These are phyloP conservation scores for maize (Zea mays) DNA, from an alignment of 176 grass and related monocot species.

Conservation along the genomic window DNA sequence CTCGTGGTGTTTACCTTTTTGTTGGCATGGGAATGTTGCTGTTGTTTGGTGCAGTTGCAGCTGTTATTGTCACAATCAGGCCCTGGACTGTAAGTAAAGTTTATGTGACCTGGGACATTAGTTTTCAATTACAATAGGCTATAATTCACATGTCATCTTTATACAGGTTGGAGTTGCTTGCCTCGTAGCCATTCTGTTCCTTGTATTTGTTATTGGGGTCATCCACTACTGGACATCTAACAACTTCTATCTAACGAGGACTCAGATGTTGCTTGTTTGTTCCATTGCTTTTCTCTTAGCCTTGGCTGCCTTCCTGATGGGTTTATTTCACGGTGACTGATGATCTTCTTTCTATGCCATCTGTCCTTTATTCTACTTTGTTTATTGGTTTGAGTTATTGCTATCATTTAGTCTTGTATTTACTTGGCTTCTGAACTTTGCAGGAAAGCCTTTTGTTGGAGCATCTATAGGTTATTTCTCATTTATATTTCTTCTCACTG, in stretches of 20 bases:
- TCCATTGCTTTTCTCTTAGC: conserved; percentile 93
- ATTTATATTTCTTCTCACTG: conserved; percentile 99
- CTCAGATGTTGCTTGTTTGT: conserved; percentile 88
- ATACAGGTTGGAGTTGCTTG: conserved; percentile 90
- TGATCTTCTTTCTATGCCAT: conserved; percentile 13
- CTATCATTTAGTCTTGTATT: conserved; percentile 30
- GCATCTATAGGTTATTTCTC: conserved; percentile 97
- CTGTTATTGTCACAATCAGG: conserved; percentile 70
- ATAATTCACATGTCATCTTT: conserved; percentile 39
- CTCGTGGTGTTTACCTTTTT: conserved; percentile 85
- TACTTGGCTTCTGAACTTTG: conserved; percentile 29
- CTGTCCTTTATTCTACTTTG: neutral
- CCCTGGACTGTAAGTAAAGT: conserved; percentile 91
- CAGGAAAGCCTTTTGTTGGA: conserved; percentile 93
- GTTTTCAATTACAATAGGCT: conserved; percentile 12
- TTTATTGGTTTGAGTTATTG: conserved; percentile 17
- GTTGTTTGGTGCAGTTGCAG: conserved; percentile 76
- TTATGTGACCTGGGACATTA: conserved; percentile 12
- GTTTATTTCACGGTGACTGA: conserved; percentile 79
- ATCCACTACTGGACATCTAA: conserved; percentile 98
- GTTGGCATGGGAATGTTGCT: conserved; percentile 88
- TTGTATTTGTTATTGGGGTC: conserved; percentile 89
- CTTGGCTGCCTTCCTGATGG: conserved; percentile 89
- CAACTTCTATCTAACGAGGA: conserved; percentile 98
- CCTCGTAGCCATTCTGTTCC: conserved; percentile 81